Percentiles rank a stretch among this genome's conserved stretches.
Evolutionary conservation across 768 basidiomycete genomes (phyloP).

Genomic region (Nidularia pulvinata): DNA sequence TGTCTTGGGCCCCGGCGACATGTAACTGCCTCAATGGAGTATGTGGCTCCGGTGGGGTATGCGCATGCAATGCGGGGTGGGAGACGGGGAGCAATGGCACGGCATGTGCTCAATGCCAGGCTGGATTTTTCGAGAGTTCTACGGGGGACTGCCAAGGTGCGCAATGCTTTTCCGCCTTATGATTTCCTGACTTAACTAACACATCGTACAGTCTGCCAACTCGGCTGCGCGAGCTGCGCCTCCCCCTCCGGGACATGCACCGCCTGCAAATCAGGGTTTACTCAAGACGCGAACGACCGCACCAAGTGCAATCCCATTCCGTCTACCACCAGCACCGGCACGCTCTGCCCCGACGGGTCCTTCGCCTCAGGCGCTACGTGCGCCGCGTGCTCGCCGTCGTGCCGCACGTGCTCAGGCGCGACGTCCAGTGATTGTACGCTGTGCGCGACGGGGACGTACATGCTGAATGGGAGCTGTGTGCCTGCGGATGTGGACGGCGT

Average conservation of each 20-base stretch:
- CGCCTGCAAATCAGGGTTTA: slow-evolving; percentile 65
- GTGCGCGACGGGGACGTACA: slow-evolving; percentile 61
- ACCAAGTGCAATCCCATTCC: slow-evolving; percentile 62
- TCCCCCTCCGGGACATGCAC: slow-evolving; percentile 70
- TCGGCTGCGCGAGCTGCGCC: slow-evolving; percentile 73
- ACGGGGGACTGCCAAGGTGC: slow-evolving; percentile 79
- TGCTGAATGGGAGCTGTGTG: slow-evolving; percentile 69
- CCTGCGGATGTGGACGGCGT: slow-evolving; percentile 63
- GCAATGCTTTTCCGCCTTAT: slow-evolving; percentile 13
- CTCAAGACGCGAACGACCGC: slow-evolving; percentile 57
- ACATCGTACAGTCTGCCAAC: slow-evolving; percentile 54
- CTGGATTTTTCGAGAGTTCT: slow-evolving; percentile 75
- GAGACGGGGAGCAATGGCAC: slow-evolving; percentile 69
- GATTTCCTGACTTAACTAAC: neutral
- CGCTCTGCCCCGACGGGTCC: slow-evolving; percentile 62
- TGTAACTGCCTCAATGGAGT: slow-evolving; percentile 87
- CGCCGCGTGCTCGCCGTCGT: slow-evolving; percentile 56
- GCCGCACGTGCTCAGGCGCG: slow-evolving; percentile 65
- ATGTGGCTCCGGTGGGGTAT: slow-evolving; percentile 69
- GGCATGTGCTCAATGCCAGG: slow-evolving; percentile 70
- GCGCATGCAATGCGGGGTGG: slow-evolving; percentile 81
- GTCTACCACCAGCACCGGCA: slow-evolving; percentile 50
- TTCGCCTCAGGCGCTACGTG: slow-evolving; percentile 58
- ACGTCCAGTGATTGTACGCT: slow-evolving; percentile 69
- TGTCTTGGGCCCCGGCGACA: slow-evolving; percentile 52